Base-by-base conservation (phyloP, 2,329 filamentous ascomycete species). In the Zasmidium citrigriseum region DNA sequence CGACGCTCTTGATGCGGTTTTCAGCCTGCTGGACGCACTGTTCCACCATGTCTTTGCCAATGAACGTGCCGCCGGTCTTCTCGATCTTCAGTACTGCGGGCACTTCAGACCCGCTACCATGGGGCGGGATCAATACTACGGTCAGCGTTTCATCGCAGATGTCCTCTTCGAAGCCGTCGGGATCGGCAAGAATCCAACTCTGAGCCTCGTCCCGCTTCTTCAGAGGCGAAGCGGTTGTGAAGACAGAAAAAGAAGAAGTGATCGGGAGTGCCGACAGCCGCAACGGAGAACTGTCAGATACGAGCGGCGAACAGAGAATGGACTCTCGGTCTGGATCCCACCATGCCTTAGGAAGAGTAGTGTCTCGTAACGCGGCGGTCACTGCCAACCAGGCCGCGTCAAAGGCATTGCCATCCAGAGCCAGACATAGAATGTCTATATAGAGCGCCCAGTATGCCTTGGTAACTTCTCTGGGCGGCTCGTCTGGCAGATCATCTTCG, bases 361-460 rank as follows among this genome's bases (percentile, higher is more conserved):
- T 93, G 73, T 95, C 86, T 54, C 80, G 82, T 59, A 99, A 78
- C 5, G 95, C 93, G 9, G 93, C 90, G 21, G 96, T 75, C 0
- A 96, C 82, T 12, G 91, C 87, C 0, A 89, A 84, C 93, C 93
- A 98, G 0, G 91, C 91, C 0, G 91, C 90, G 70, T 99, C 93
- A 64, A 98, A 93, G 1, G 91, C 86, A 69, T 95, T 96, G 4
- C 93, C 93, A 64, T 96, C 93, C 51, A 96, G 86, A 0, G 91
- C 96, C 65, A 99, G 88, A 76, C 96, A 95, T 70, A 97, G 84
- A n/a, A 97, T 82, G 71, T 98, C 93, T 64, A 99, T 90, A 75
- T 96, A 97, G 20, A 99, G 85, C 10, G 90, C 88, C 95, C 93
- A 99, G 75, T 96, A 98, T 0, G 89, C 95, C 72, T 90, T 93